These are phyloP conservation scores for Hemileia vastatrix DNA, from an alignment of 1,284 basidiomycete species.

Conservation along the genomic window DNA sequence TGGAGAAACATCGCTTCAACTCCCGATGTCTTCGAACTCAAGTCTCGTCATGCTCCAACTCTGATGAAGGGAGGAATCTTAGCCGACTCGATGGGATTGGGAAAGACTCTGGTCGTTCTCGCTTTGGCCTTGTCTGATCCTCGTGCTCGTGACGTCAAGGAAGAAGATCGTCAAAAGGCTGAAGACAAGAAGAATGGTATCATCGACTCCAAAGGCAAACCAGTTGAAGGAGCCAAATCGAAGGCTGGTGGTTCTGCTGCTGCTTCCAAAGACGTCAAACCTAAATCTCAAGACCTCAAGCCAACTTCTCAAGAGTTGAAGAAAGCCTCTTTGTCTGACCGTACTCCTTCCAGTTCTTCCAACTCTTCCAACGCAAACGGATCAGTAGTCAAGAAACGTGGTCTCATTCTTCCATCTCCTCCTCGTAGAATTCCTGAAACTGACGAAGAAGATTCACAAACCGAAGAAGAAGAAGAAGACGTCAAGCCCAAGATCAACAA, in stretches of 20 bases:
- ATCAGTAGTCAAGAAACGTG: neutral
- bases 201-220: neutral
- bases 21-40: neutral
- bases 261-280: neutral
- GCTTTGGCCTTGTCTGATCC: neutral
- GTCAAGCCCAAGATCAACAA: neutral
- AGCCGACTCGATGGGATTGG: conserved; percentile 25
- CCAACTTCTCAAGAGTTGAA: neutral
- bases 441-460: neutral
- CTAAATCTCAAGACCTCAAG: neutral
- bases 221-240: neutral
- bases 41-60: neutral
- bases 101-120: conserved; percentile 23
- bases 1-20: neutral
- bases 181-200: neutral
- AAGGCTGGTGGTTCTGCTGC: neutral
- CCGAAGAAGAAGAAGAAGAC: neutral
- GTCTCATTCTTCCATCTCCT: neutral
- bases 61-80: conserved; percentile 23
- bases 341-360: neutral
- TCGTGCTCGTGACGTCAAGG: neutral
- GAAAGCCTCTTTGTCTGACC: neutral
- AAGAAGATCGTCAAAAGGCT: neutral
- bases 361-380: neutral
- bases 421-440: neutral